These are phyloP conservation scores for Lyophyllum shimeji DNA, from an alignment of 768 basidiomycete genomes.

Conservation along the genomic window DNA sequence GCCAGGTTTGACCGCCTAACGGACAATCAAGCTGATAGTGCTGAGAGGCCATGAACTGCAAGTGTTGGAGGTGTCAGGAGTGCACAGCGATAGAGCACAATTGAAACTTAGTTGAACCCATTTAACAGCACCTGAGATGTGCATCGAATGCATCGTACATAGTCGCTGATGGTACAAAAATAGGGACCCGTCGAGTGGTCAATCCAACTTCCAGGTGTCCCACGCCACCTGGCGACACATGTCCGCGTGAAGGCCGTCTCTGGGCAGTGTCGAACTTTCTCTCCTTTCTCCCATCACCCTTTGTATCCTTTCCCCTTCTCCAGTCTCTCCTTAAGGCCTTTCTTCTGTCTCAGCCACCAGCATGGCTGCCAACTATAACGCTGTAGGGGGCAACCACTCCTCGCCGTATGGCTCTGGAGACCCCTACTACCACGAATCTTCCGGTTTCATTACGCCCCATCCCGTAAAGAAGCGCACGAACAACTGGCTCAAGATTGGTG, in stretches of 20 bases:
- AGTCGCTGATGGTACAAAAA: not conserved
- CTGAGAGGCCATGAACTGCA: too few species aligned
- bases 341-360: conserved; percentile 13
- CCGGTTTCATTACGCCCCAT: conserved; percentile 64
- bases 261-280: not conserved
- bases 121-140: too few species aligned
- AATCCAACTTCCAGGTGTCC: too few species aligned
- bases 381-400: conserved; percentile 16
- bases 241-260: not conserved
- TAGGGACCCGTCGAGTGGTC: not conserved
- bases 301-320: conserved; percentile 14
- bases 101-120: too few species aligned
- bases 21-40: too few species aligned
- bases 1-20: too few species aligned
- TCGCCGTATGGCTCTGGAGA: conserved; percentile 54
- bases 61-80: too few species aligned
- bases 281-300: conserved; percentile 1
- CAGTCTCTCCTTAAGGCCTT: conserved; percentile 24
- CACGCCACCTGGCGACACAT: conserved; percentile 9
- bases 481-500: conserved; percentile 75
- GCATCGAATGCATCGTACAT: too few species aligned
- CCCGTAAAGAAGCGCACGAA: conserved; percentile 52
- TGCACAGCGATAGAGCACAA: too few species aligned
- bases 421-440: conserved; percentile 68
- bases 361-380: conserved; percentile 36